These are phyloP conservation scores for Jackrogersella multiformis DNA, from an alignment of 495 filamentous ascomycete genomes.

Conservation along the genomic window DNA sequence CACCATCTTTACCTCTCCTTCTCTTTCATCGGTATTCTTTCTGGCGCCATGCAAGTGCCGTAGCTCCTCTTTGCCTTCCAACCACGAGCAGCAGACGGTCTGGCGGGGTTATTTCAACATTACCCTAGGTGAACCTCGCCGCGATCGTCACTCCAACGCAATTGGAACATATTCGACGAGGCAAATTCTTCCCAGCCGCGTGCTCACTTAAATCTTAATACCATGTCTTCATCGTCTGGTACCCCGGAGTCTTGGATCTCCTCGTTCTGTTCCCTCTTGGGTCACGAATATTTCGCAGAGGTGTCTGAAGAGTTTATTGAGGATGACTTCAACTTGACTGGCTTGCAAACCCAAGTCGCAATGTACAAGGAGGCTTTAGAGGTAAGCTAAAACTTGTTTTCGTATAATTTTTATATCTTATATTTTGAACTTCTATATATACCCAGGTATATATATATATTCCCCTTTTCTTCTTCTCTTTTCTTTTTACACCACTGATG, in stretches of 20 bases:
- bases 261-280: constrained; percentile 92
- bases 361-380: constrained; percentile 96
- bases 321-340: constrained; percentile 99
- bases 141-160: constrained; percentile 1
- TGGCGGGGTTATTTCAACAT: constrained; percentile 24
- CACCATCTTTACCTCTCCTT: background rate
- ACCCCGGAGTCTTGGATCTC: constrained; percentile 96
- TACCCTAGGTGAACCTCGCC: too few relatives aligned
- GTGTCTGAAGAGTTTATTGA: constrained; percentile 99
- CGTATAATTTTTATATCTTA: too few relatives aligned
- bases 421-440: background rate
- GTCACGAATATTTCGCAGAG: constrained; percentile 98
- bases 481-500: background rate
- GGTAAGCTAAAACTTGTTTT: constrained; percentile 52
- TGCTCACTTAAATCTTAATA: constrained; percentile 6
- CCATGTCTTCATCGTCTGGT: constrained; percentile 77
- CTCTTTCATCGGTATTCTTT: background rate
- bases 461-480: background rate
- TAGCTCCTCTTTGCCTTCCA: constrained; percentile 24
- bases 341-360: constrained; percentile 90
- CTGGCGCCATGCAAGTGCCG: constrained; percentile 37
- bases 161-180: background rate
- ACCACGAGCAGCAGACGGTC: constrained; percentile 22
- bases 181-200: background rate
- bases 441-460: too few relatives aligned